Percentiles rank a stretch among this genome's conserved stretches.
Conservation (phyloP, 2,329 filamentous ascomycete genomes). For the Exophiala sp. region DNA sequence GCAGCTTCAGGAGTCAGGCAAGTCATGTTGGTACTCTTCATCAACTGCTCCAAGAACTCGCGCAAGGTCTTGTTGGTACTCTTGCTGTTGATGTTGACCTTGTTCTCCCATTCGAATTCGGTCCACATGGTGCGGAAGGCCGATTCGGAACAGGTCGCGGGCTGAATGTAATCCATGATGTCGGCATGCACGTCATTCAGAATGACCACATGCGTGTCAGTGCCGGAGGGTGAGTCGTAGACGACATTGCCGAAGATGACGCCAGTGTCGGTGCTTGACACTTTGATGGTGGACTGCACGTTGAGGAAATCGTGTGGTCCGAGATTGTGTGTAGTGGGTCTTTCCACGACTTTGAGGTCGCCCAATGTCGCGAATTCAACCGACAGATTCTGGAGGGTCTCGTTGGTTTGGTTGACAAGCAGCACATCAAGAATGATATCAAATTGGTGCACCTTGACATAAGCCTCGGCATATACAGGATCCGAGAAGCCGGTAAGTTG, state of each 20-base stretch:
- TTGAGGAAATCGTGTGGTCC: conserved; percentile 96
- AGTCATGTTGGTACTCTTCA: conserved; percentile 98
- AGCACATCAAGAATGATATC: conserved; percentile 96
- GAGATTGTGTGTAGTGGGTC: conserved; percentile 91
- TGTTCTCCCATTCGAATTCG: conserved; percentile 99
- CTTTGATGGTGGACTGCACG: conserved; percentile 97
- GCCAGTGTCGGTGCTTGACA: conserved; percentile 93
- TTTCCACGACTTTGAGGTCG: conserved; percentile 94
- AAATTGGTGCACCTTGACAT: conserved; percentile 97
- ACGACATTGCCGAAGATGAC: conserved; percentile 99
- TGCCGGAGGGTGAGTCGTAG: conserved; percentile 87
- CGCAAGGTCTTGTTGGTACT: conserved; percentile 67
- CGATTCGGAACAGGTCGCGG: conserved; percentile 90
- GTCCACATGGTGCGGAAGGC: conserved; percentile 99
- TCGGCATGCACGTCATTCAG: conserved; percentile 97
- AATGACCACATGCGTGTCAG: conserved; percentile 93
- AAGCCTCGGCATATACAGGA: conserved; percentile 96
- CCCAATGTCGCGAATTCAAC: conserved; percentile 98
- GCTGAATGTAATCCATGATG: conserved; percentile 99
- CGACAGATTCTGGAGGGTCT: conserved; percentile 92
- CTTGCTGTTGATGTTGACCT: conserved; percentile 99
- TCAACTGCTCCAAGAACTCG: conserved; percentile 87
- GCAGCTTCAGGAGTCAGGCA: conserved; percentile 95
- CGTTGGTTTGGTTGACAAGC: conserved; percentile 92
- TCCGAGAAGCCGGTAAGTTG: conserved; percentile 98